Percentiles rank a stretch among this genome's conserved stretches.
Conservation (phyloP, 768 basidiomycete genomes). For the Boletus vinaceobasis region DNA sequence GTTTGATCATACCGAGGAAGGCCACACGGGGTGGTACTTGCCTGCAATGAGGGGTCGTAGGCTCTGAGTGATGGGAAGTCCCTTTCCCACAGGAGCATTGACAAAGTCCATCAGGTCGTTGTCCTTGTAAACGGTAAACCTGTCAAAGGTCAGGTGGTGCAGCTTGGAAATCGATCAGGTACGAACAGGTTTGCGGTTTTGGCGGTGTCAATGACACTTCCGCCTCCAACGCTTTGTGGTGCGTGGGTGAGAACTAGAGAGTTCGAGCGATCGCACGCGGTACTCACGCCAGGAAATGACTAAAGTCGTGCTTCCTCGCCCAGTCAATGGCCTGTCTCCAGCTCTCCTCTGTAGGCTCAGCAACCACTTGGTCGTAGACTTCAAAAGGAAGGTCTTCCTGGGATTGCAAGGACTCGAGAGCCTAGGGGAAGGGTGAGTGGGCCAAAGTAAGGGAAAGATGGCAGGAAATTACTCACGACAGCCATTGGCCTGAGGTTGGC, state of each 20-base stretch:
- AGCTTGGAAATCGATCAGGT: neutral
- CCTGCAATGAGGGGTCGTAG: constrained; percentile 86
- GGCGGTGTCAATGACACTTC: constrained; percentile 92
- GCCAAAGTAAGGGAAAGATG: neutral
- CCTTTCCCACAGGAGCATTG: constrained; percentile 94
- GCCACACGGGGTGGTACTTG: constrained; percentile 15
- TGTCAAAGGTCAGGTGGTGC: constrained; percentile 27
- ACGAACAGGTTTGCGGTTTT: constrained; percentile 88
- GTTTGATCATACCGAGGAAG: neutral
- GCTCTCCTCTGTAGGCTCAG: constrained; percentile 91
- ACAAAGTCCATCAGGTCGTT: constrained; percentile 94
- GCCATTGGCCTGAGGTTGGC: constrained; percentile 80
- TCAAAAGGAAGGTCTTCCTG: constrained; percentile 76
- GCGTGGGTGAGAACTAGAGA: neutral
- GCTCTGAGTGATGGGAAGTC: constrained; percentile 70
- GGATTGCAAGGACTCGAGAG: constrained; percentile 74
- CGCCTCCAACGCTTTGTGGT: constrained; percentile 75
- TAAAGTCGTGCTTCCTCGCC: constrained; percentile 83
- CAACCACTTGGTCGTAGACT: constrained; percentile 74
- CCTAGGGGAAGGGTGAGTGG: constrained; percentile 38
- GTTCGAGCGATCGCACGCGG: neutral
- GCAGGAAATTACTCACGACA: constrained; percentile 47
- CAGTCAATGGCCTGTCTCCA: constrained; percentile 88
- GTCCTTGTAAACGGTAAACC: constrained; percentile 89
- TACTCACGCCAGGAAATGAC: constrained; percentile 85